These are phyloP conservation scores for Podospora bellae-mahoneyi DNA, from an alignment of 495 filamentous ascomycete genomes.

Conservation along the genomic window DNA sequence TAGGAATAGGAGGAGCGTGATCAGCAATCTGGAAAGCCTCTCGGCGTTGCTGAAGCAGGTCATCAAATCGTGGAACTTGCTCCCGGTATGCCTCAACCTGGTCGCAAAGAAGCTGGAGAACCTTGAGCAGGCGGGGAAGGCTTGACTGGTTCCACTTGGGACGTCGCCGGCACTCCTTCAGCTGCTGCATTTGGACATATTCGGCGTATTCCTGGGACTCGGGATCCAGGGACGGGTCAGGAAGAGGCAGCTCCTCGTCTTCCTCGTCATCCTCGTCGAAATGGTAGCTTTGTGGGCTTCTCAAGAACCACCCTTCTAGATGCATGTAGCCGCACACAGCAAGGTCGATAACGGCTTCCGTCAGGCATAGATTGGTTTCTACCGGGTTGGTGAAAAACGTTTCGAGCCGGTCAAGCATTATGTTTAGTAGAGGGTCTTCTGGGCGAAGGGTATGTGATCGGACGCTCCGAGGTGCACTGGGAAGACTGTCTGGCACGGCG, in stretches of 20 bases:
- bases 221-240: conserved; percentile 33
- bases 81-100: conserved; percentile 63
- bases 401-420: conserved; percentile 64
- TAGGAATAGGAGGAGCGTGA: conserved; percentile 27
- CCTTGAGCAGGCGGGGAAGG: conserved; percentile 48
- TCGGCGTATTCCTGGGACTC: conserved; percentile 41
- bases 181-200: conserved; percentile 40
- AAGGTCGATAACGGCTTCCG: conserved; percentile 76
- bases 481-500: conserved; percentile 48
- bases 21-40: conserved; percentile 61
- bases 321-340: conserved; percentile 77
- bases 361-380: conserved; percentile 82
- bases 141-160: conserved; percentile 47
- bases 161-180: conserved; percentile 48
- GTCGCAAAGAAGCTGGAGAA: conserved; percentile 56
- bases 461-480: conserved; percentile 53
- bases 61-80: conserved; percentile 73
- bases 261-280: conserved; percentile 41
- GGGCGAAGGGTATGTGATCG: conserved; percentile 58
- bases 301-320: conserved; percentile 85
- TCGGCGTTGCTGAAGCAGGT: conserved; percentile 68
- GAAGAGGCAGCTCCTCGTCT: conserved; percentile 30
- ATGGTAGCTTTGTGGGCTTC: conserved; percentile 61
- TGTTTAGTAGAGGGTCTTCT: conserved; percentile 73
- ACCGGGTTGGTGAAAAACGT: conserved; percentile 86